Percentiles rank a stretch among this genome's conserved stretches.
phyloP scores from a whole-genome alignment of 169 alveolate species.

The Plasmodium gonderi region DNA sequence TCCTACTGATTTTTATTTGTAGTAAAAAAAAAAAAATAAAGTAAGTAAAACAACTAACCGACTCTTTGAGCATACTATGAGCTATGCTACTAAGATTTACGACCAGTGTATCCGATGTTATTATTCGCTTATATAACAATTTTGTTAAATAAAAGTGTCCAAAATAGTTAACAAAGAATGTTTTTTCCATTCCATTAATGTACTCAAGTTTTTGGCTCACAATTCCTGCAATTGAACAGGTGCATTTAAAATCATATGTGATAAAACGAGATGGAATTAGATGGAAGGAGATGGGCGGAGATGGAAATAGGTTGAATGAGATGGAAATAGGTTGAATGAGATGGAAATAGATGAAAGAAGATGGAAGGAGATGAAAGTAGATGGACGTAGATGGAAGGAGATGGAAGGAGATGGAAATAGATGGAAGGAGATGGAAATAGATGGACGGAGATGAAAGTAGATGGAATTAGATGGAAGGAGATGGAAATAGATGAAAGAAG shows the following conservation, averaged over 20 bases:
- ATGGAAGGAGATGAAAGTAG: not conserved
- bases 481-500: not conserved
- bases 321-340: not conserved
- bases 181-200: conserved; percentile 27
- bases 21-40: not conserved
- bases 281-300: too few species aligned
- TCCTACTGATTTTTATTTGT: not conserved
- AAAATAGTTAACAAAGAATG: conserved; percentile 56
- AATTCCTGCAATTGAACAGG: conserved; percentile 5
- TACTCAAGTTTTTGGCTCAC: conserved; percentile 31
- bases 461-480: not conserved
- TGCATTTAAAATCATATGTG: not conserved
- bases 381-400: not conserved
- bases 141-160: conserved; percentile 65
- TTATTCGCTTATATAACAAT: conserved; percentile 20
- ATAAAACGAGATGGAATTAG: not conserved
- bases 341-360: not conserved
- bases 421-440: not conserved
- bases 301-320: too few species aligned
- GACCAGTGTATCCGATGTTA: conserved; percentile 33
- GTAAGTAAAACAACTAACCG: conserved; percentile 16
- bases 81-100: conserved; percentile 64
- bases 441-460: not conserved
- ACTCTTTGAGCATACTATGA: conserved; percentile 14
- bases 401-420: not conserved